A percentile compares a stretch with the other conserved stretches of the same genome.
Evolutionary conservation across 2,329 filamentous ascomycete genomes (phyloP).

Genomic region (Pseudocercospora eumusae): DNA sequence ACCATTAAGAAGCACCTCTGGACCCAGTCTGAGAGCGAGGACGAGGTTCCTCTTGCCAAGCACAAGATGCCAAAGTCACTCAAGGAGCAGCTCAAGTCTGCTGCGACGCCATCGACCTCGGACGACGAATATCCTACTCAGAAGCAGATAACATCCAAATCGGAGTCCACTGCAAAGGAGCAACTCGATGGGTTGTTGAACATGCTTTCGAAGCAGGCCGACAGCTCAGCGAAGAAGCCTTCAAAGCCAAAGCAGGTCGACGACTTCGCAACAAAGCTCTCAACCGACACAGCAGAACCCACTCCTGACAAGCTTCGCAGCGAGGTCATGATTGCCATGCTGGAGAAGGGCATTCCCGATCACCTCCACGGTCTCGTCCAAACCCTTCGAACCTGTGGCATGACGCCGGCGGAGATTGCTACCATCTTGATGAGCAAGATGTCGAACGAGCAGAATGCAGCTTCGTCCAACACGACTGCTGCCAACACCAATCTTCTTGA

Average conservation of each 20-base stretch:
- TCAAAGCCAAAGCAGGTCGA: not conserved
- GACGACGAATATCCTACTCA: not conserved
- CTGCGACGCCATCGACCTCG: not conserved
- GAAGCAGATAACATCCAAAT: not conserved
- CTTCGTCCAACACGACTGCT: not conserved
- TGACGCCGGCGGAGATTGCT: not conserved
- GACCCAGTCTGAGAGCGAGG: no score
- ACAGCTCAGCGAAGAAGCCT: not conserved
- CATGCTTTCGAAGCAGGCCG: not conserved
- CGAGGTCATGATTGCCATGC: not conserved
- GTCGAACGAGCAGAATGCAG: not conserved
- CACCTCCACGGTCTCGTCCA: not conserved
- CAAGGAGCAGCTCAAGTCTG: not conserved
- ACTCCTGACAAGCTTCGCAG: not conserved
- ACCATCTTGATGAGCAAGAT: not conserved
- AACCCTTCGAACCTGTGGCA: not conserved
- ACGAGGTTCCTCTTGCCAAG: not conserved
- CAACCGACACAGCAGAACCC: not conserved
- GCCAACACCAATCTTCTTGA: not conserved
- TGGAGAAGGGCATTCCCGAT: not conserved
- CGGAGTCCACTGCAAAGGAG: not conserved
- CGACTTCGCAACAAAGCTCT: not conserved
- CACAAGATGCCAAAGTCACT: not conserved
- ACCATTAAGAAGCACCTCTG: no score
- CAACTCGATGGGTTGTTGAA: not conserved